A percentile compares a stretch with the other conserved stretches of the same genome.
These are phyloP conservation scores for Postia placenta DNA, from an alignment of 768 basidiomycete species.

Conservation along the genomic window DNA sequence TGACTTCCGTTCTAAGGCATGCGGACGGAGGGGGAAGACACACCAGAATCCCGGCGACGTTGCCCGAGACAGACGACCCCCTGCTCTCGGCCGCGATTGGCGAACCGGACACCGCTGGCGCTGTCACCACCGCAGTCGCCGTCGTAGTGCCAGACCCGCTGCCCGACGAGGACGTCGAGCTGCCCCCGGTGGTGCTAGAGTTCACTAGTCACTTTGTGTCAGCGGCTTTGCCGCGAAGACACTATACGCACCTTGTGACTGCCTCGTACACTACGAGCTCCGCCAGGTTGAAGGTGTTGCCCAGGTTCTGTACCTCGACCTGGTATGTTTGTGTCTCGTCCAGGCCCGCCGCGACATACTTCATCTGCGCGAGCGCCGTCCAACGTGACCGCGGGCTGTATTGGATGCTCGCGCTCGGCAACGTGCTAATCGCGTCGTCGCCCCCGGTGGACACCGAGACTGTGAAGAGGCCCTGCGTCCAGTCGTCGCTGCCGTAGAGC, in stretches of 20 bases:
- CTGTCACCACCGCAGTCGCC: too few relatives aligned
- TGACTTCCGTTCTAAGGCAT: too few relatives aligned
- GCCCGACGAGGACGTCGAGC: too few relatives aligned
- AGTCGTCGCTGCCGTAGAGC: neutral
- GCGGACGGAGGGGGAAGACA: too few relatives aligned
- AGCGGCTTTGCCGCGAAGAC: too few relatives aligned
- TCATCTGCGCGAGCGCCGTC: neutral
- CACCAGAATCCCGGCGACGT: too few relatives aligned
- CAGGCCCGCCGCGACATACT: neutral
- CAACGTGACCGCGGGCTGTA: neutral
- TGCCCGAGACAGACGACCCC: too few relatives aligned
- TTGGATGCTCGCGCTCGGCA: neutral
- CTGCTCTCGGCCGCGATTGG: too few relatives aligned
- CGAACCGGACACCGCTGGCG: too few relatives aligned
- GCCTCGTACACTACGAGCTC: neutral
- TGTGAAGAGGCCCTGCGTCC: neutral
- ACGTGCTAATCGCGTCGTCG: neutral
- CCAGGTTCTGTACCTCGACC: neutral
- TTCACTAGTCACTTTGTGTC: too few relatives aligned
- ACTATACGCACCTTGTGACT: neutral
- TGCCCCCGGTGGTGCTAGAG: too few relatives aligned
- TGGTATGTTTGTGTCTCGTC: neutral
- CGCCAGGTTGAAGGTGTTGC: neutral
- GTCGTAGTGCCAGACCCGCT: too few relatives aligned
- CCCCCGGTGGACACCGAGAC: neutral